Conservation (phyloP, 306 rosid genomes). For the Neltuma alba region DNA sequence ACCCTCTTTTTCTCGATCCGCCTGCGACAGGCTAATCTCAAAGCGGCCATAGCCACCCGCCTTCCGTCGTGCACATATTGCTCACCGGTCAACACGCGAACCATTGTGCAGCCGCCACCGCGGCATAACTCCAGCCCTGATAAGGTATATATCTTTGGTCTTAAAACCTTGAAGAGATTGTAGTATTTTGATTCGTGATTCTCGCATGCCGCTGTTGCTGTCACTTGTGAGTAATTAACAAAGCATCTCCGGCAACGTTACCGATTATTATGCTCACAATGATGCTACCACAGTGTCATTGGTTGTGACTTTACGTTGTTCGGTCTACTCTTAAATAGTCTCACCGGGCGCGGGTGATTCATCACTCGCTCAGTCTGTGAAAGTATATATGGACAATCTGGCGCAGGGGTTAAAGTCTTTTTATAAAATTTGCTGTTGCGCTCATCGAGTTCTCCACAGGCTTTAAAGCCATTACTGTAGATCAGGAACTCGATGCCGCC, state of each 20-base stretch:
- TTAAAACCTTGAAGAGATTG: not conserved
- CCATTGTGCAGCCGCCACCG: not conserved
- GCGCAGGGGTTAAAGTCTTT: not conserved
- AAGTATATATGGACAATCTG: not conserved
- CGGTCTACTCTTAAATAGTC: not conserved
- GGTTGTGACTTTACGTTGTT: too few species aligned
- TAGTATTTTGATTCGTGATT: not conserved
- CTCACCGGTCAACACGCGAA: not conserved
- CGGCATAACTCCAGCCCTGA: not conserved
- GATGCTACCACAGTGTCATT: too few species aligned
- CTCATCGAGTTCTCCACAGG: not conserved
- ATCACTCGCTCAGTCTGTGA: not conserved
- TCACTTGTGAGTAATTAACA: too few species aligned
- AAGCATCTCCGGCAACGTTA: not conserved
- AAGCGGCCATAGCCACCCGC: not conserved
- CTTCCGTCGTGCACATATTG: not conserved
- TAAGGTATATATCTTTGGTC: not conserved
- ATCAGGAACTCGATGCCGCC: not conserved
- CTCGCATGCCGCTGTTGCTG: not conserved
- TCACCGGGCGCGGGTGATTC: not conserved
- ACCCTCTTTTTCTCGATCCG: not conserved
- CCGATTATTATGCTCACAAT: not conserved
- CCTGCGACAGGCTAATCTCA: not conserved
- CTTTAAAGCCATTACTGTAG: not conserved
- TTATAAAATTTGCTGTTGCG: not conserved